Conservation (phyloP, 305 asterid species). For the Caryopteris hybrid region DNA sequence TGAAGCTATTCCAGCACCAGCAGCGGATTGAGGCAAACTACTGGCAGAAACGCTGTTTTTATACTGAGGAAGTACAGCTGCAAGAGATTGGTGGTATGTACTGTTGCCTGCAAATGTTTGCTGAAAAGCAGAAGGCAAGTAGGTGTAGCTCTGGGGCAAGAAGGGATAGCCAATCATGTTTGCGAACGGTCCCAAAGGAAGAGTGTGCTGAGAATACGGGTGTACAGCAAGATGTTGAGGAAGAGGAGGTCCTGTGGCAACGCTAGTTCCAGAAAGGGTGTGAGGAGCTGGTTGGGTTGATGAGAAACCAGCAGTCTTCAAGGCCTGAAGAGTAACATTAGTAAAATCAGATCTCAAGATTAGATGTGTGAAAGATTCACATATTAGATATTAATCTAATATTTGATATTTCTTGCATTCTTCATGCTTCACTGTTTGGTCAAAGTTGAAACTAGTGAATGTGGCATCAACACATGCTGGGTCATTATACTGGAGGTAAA, state of each 20-base stretch:
- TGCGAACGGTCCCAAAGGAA: slow-evolving; percentile 74
- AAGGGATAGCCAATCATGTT: slow-evolving; percentile 84
- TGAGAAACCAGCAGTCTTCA: slow-evolving; percentile 55
- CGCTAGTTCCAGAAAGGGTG: slow-evolving; percentile 50
- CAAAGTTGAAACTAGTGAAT: neutral
- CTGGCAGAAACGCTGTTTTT: slow-evolving; percentile 62
- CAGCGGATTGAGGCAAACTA: slow-evolving; percentile 75
- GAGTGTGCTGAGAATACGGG: slow-evolving; percentile 76
- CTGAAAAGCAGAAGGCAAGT: slow-evolving; percentile 81
- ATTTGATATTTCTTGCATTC: neutral
- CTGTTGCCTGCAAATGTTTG: slow-evolving; percentile 77
- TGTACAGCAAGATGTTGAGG: slow-evolving; percentile 76
- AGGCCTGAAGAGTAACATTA: slow-evolving; percentile 42
- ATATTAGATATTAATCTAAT: neutral
- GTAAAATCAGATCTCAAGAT: neutral
- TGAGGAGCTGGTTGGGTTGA: slow-evolving; percentile 53
- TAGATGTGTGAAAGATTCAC: neutral
- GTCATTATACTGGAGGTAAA: neutral
- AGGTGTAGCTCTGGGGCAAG: slow-evolving; percentile 79
- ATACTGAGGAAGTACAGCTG: slow-evolving; percentile 70
- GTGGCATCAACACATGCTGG: neutral
- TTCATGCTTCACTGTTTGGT: neutral
- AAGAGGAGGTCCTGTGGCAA: slow-evolving; percentile 76
- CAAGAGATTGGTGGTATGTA: slow-evolving; percentile 70
- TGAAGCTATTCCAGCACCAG: slow-evolving; percentile 49